Base-by-base conservation (phyloP, 2,329 filamentous ascomycete species). In the Diaporthe sp. region DNA sequence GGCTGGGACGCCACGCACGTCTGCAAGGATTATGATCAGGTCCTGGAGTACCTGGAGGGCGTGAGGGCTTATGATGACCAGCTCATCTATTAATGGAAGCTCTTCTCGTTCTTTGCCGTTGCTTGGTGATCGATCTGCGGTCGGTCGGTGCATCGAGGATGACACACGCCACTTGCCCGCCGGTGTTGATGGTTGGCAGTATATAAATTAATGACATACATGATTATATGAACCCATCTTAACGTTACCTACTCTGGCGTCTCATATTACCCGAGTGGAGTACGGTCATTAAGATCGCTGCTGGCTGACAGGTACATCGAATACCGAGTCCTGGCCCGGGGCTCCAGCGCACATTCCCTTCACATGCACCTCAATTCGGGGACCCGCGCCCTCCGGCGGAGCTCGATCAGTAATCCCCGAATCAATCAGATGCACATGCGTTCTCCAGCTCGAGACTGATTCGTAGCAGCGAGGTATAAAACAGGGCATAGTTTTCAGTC, bases 1-100 rank as follows among this genome's bases (percentile, higher is more conserved):
- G 85, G 85, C 9, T 86, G 85, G 85, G 85, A 87, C 73, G 84
- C 84, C 1, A 86, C 84, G 79, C 85, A 86, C 75, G 85, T 86
- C 58, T 87, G 85, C 80, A 85, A 84, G 76, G 82, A 86, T 75
- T 85, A 84, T 77, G 78, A 77, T 69, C 79, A 86, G 76, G 85
- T 87, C 71, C 82, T 82, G 70, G 75, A 73, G 9, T 86, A 87
- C 71, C 78, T 86, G 39, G 85, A 87, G 78, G 81, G 83, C 71
- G 84, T 86, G 32, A 81, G 85, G 50, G 84, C 85, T 2, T 86
- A 86, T 72, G 84, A 86, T 66, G 84, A 86, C 75, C 83, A 84
- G 75, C 77, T 84, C 32, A 86, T 86, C 70, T 86, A 84, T 75
- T 86, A 78, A 78, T 71, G 72, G 8, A 3, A n/a, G 44, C 1